Percentiles rank a stretch among this genome's conserved stretches.
Conservation (phyloP, 495 filamentous ascomycete species). For the Penicillium canariense region DNA sequence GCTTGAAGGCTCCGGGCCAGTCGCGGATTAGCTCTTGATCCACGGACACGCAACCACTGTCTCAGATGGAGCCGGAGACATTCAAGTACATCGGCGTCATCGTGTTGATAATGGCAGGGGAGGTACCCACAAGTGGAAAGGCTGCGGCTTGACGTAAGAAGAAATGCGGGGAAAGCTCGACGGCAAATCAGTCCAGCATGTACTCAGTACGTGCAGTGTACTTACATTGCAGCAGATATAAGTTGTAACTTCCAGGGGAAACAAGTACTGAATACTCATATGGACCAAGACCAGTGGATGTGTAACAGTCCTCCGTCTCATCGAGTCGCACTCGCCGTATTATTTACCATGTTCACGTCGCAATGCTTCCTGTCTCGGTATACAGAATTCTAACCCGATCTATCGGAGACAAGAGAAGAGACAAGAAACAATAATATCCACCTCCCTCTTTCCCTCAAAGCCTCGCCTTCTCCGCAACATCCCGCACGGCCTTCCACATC, state of each 20-base stretch:
- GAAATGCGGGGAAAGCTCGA: constrained; percentile 32
- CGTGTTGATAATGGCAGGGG: not conserved
- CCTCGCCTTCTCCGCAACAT: constrained; percentile 16
- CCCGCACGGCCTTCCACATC: constrained; percentile 43
- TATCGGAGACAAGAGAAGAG: not conserved
- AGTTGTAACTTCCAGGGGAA: no score
- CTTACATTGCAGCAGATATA: no score
- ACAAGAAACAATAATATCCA: no score
- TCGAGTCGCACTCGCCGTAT: no score
- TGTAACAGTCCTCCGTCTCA: no score
- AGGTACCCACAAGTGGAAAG: not conserved
- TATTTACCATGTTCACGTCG: no score
- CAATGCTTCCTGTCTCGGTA: no score
- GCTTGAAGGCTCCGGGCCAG: not conserved
- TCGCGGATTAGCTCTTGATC: not conserved
- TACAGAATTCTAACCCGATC: no score
- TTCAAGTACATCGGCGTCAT: not conserved
- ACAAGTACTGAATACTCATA: no score
- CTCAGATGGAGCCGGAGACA: not conserved
- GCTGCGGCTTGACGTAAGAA: constrained; percentile 21
- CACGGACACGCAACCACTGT: not conserved
- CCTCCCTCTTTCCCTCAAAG: constrained; percentile 1
- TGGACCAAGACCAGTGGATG: no score
- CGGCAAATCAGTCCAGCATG: constrained; percentile 2
- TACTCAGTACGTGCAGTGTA: not conserved